phyloP scores from a whole-genome alignment of 345 rosid species.

The Mercurialis annua region DNA sequence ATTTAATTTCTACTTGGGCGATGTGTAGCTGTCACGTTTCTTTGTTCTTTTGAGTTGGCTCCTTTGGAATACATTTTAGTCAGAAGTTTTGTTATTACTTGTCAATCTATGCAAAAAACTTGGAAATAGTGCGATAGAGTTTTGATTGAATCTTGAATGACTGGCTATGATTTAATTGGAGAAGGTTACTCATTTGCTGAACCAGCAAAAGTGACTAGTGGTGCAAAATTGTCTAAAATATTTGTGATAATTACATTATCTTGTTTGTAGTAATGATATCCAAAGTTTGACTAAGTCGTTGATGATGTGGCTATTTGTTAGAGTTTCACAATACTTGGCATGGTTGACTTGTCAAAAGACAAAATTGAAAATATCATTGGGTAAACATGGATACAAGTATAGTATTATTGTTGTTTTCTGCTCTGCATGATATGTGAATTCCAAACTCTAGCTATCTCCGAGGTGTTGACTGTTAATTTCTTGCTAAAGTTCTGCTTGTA shows the following conservation, averaged over 20 bases:
- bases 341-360: not conserved
- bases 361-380: not conserved
- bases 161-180: not conserved
- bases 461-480: not conserved
- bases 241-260: not conserved
- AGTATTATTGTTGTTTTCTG: not conserved
- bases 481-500: no score
- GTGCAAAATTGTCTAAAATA: not conserved
- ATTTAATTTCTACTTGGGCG: no score
- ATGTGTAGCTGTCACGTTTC: no score
- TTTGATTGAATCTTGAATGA: constrained; percentile 7
- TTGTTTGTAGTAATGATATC: not conserved
- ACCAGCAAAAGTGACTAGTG: not conserved
- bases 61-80: not conserved
- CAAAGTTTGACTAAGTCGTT: not conserved
- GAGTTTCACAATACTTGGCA: not conserved
- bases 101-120: not conserved
- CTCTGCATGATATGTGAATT: not conserved
- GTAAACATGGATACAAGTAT: not conserved
- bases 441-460: not conserved
- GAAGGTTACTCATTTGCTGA: not conserved
- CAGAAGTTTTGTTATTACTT: not conserved
- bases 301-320: not conserved
- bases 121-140: not conserved
- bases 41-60: not conserved